Evolutionary conservation across 129 eudicot genomes (phyloP).

Genomic region (Glebionis coronaria): DNA sequence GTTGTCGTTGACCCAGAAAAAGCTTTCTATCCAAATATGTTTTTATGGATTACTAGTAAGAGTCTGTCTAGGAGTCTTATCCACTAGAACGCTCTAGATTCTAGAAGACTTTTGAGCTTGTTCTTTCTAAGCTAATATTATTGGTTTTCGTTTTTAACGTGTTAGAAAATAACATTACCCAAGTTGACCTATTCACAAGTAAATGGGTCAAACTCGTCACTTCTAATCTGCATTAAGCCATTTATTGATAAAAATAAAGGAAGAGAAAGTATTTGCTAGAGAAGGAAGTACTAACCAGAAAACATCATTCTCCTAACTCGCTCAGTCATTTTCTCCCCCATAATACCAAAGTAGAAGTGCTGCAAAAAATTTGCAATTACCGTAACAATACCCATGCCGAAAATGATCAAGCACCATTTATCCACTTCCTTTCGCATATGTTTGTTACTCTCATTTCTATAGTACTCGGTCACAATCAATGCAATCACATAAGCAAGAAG

Average conservation of each 20-base stretch:
- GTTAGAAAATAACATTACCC: no score
- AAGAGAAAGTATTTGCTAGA: constrained; percentile 5
- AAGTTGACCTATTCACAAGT: no score
- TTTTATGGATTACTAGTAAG: no score
- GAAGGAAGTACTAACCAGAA: constrained; percentile 54
- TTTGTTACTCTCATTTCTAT: constrained; percentile 42
- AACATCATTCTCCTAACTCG: constrained; percentile 98
- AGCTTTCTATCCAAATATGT: no score
- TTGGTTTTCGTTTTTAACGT: neutral
- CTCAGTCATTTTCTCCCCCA: constrained; percentile 99
- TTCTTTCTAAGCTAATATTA: neutral
- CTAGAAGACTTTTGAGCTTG: no score
- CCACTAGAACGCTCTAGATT: no score
- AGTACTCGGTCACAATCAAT: constrained; percentile 71
- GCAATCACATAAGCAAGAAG: constrained; percentile 93
- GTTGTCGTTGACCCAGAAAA: no score
- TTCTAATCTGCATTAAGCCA: neutral
- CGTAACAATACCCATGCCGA: constrained; percentile 91
- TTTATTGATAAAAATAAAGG: neutral
- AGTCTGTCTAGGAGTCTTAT: no score
- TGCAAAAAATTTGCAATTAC: constrained; percentile 92
- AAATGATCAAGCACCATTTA: constrained; percentile 89
- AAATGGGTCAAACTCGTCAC: neutral
- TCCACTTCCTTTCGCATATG: constrained; percentile 68
- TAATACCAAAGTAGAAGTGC: constrained; percentile 95